Conservation (phyloP, 2,329 filamentous ascomycete species). For the Paracorniculantispora psalliotae region DNA sequence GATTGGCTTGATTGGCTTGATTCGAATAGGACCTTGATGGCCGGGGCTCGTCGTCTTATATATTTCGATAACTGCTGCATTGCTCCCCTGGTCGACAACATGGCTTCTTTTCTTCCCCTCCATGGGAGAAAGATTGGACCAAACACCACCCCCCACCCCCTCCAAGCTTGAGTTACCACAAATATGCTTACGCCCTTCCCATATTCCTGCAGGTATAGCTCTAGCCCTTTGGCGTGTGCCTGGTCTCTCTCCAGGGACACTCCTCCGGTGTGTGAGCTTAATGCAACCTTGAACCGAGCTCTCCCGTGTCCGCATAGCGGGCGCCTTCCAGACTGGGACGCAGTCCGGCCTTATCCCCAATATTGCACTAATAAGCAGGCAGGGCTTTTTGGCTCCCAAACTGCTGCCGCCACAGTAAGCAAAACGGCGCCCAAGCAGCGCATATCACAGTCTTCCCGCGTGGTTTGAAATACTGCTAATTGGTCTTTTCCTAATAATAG, state of each 20-base stretch:
- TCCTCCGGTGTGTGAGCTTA: too few species aligned
- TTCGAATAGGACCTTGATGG: neutral
- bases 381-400: neutral
- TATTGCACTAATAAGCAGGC: neutral
- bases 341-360: neutral
- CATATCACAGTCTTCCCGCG: neutral
- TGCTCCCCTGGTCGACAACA: neutral
- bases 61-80: neutral
- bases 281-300: neutral
- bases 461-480: neutral
- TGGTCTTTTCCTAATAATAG: neutral
- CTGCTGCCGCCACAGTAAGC: slow-evolving; percentile 1
- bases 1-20: neutral
- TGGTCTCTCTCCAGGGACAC: too few species aligned
- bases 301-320: neutral
- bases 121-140: neutral
- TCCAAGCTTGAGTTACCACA: neutral
- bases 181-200: neutral
- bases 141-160: neutral
- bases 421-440: neutral
- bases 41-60: neutral
- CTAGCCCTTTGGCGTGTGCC: too few species aligned
- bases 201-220: neutral
- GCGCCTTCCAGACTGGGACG: neutral
- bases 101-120: neutral